Evolutionary conservation across 805 yeast genomes (phyloP).

Genomic region (Zygosaccharomyces gambellarensis): DNA sequence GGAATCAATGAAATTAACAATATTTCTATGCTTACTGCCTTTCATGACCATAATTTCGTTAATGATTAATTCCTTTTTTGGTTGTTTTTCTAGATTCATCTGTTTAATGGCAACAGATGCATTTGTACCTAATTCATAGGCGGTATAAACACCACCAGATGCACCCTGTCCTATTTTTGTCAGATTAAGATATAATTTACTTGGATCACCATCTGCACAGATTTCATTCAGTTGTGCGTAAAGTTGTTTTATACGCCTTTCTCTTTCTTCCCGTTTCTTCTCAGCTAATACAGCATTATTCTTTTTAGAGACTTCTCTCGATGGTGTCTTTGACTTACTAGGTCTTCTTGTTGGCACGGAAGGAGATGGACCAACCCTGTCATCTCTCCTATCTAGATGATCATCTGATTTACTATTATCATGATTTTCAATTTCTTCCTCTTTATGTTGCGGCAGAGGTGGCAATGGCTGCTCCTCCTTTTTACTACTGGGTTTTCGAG

Average conservation of each 20-base stretch:
- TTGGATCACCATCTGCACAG: constrained; percentile 84
- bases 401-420: background rate
- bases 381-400: constrained; percentile 1
- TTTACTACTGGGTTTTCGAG: constrained; percentile 17
- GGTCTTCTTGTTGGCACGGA: constrained; percentile 44
- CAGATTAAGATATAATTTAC: constrained; percentile 57
- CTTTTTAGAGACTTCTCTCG: constrained; percentile 21
- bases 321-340: constrained; percentile 13
- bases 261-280: constrained; percentile 74
- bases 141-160: constrained; percentile 93
- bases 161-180: constrained; percentile 97
- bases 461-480: constrained; percentile 29
- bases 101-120: constrained; percentile 88
- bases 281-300: constrained; percentile 45
- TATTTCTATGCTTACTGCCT: constrained; percentile 82
- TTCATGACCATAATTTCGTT: constrained; percentile 96
- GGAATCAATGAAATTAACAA: constrained; percentile 89
- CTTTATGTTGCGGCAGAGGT: constrained; percentile 14
- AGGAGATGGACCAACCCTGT: constrained; percentile 32
- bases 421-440: constrained; percentile 1
- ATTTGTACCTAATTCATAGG: constrained; percentile 54
- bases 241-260: constrained; percentile 64
- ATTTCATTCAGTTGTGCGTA: constrained; percentile 66
- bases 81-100: constrained; percentile 92
- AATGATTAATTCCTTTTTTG: constrained; percentile 89